Evolutionary conservation across 106 monocot genomes (phyloP).

Genomic region (Gastrodia elata): DNA sequence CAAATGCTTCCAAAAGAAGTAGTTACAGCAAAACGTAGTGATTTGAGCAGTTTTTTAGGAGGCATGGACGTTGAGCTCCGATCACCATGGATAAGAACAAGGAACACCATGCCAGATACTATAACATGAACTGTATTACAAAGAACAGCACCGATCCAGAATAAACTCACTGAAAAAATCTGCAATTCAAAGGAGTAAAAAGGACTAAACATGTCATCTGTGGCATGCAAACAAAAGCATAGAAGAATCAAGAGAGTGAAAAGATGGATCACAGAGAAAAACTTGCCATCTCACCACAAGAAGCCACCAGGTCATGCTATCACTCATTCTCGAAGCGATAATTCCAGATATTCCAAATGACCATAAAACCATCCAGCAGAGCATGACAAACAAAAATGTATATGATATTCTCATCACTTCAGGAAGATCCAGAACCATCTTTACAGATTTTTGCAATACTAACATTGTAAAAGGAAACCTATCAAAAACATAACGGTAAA

Average conservation of each 20-base stretch:
- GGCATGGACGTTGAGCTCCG: slow-evolving; percentile 62
- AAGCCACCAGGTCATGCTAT: slow-evolving; percentile 81
- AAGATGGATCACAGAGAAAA: slow-evolving; percentile 27
- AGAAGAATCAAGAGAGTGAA: neutral
- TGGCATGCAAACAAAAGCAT: neutral
- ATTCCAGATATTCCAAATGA: slow-evolving; percentile 89
- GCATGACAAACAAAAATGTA: slow-evolving; percentile 68
- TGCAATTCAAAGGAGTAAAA: slow-evolving; percentile 19
- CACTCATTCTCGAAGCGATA: slow-evolving; percentile 53
- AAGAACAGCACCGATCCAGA: slow-evolving; percentile 96
- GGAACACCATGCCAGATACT: slow-evolving; percentile 94
- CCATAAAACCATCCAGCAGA: slow-evolving; percentile 86
- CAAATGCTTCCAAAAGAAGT: slow-evolving; percentile 99
- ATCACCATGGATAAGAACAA: slow-evolving; percentile 82
- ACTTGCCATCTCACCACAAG: slow-evolving; percentile 99
- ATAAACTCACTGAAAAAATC: slow-evolving; percentile 95
- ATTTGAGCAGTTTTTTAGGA: slow-evolving; percentile 52
- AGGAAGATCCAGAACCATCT: slow-evolving; percentile 67
- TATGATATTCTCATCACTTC: slow-evolving; percentile 69
- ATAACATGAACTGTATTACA: slow-evolving; percentile 94
- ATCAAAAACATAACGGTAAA: slow-evolving; percentile 5
- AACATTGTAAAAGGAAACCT: slow-evolving; percentile 98
- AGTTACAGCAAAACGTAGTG: slow-evolving; percentile 69
- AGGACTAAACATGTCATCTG: slow-evolving; percentile 4
- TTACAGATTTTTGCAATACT: slow-evolving; percentile 81